Evolutionary conservation across 805 yeast genomes (phyloP), one percentile per base, ranked within the genome.

Genomic region (Yamadazyma olivae): DNA sequence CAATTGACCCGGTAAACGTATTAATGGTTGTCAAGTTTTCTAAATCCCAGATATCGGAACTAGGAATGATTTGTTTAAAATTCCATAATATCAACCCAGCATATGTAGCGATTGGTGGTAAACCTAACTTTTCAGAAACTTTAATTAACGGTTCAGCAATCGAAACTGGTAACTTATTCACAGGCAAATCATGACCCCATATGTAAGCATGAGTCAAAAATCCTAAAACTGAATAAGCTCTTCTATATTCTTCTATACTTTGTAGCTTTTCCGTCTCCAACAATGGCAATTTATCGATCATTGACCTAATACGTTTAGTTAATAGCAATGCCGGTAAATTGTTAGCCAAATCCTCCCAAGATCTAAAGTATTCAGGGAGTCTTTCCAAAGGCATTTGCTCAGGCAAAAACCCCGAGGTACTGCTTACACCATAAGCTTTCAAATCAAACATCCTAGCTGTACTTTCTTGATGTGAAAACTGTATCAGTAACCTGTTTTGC

Each of bases 71-170:
- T 30, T 76, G 71, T 46, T 74, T 77, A 71, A 77, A 90, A 57
- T 90, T 90, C 97, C 97, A 90, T 31, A 90, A 74, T 44, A 93
- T 79, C 43, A 88, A 64, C 1, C 91, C 84, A 3, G 97, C 87
- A 56, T 88, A 91, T 0, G 96, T 86, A 10, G 88, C 90, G 19
- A 90, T 59, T 0, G 96, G 95, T 1, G 96, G 96, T 12, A 90
- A 64, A 16, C 83, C 81, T 42, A 91, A 68, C 20, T 65, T 50
- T 2, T 77, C 75, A 6, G 84, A 63, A 0, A 79, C 75, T 30
- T 60, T 61, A 2, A 84, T 45, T 63, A 87, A 72, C 0, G 98
- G 97, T 33, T 66, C 59, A 1, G 96, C 82, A 16, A 90, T 51
- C 42, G 75, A 77, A 32, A 54, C 61, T 0, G 97, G 96, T 12